Base-by-base conservation (phyloP, 2,329 filamentous ascomycete genomes). In the Epichloe gansuensis region DNA sequence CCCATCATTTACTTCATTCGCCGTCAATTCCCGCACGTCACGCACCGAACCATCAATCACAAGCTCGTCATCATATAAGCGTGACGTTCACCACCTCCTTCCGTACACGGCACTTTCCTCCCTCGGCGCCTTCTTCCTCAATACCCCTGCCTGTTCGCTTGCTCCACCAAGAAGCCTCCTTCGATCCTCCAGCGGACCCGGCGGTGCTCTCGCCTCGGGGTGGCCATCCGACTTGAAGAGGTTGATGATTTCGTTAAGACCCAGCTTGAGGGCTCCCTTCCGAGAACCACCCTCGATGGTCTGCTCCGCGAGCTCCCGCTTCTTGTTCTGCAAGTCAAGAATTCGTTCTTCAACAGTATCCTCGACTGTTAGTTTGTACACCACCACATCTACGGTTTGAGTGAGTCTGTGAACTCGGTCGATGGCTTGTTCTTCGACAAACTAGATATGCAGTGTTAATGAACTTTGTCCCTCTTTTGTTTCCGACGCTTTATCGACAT, bases 371-470 rank as follows among this genome's bases (percentile, higher is more conserved):
- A 98, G 81, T 62, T 93, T 94, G 75, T 95, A 98, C 57, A 98
- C 89, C 52, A 91, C 82, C 37, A 98, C 93, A 64, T 97, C 91
- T 42, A 91, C 78, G 1, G 89, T 96, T 69, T 98, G 93, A 42
- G 95, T 97, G 51, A 98, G 84, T n/a, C 93, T 89, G 66, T 98
- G 93, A 28, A 98, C 93, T 52, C 93, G 89, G 69, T 98, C 93
- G 60, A 98, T 98, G 48, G 93, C 93, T 75, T 98, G 93, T 67
- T 98, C 93, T 73, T 98, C 93, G 37, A 98, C 89, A 64, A 98
- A 98, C 80, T 88, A 60, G 3, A 23, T 13, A 21, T 31, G 34
- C 13, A 25, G 28, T 44, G 42, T 44, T 25, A 44, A 21, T 23
- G 3, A 12, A 9, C 9, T 28, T 44, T 49, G 47, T 31, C 28